A percentile compares a stretch with the other conserved stretches of the same genome.
These are phyloP conservation scores for Coprinopsis cinerea DNA, from an alignment of 768 basidiomycete genomes.

Conservation along the genomic window DNA sequence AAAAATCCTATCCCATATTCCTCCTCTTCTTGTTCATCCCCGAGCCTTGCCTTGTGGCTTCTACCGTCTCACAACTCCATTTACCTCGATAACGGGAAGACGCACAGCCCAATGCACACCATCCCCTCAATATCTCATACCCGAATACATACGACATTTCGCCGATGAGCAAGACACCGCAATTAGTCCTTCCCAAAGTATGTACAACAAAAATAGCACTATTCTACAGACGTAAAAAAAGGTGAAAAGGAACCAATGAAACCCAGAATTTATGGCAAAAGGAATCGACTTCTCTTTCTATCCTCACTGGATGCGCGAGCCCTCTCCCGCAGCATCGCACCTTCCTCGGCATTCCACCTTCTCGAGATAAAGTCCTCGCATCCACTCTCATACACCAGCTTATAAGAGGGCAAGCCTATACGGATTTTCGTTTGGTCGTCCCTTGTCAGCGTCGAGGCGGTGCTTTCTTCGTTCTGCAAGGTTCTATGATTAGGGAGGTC, in stretches of 20 bases:
- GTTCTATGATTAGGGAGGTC: constrained; percentile 45
- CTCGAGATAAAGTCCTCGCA: constrained; percentile 54
- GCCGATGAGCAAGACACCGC: background rate
- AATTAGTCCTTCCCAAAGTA: background rate
- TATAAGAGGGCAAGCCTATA: constrained; percentile 57
- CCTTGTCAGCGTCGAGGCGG: constrained; percentile 26
- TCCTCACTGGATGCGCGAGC: constrained; percentile 51
- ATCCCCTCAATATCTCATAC: background rate
- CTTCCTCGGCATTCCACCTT: constrained; percentile 26
- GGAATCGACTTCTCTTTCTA: constrained; percentile 39
- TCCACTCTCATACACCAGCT: constrained; percentile 61
- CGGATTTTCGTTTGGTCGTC: constrained; percentile 44
- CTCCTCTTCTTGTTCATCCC: background rate
- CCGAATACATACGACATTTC: background rate
- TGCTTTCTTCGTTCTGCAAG: constrained; percentile 33
- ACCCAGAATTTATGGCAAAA: constrained; percentile 15
- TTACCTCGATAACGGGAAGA: background rate
- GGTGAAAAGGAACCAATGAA: too few species aligned
- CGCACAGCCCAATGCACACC: background rate
- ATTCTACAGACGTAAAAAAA: constrained; percentile 7
- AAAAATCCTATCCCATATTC: background rate
- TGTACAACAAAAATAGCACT: background rate
- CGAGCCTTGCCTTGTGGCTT: background rate
- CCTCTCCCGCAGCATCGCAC: constrained; percentile 25
- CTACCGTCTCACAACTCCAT: too few species aligned